Evolutionary conservation across 2,329 filamentous ascomycete genomes (phyloP), one percentile per base, ranked within the genome.

Genomic region (Rutstroemia sp.): DNA sequence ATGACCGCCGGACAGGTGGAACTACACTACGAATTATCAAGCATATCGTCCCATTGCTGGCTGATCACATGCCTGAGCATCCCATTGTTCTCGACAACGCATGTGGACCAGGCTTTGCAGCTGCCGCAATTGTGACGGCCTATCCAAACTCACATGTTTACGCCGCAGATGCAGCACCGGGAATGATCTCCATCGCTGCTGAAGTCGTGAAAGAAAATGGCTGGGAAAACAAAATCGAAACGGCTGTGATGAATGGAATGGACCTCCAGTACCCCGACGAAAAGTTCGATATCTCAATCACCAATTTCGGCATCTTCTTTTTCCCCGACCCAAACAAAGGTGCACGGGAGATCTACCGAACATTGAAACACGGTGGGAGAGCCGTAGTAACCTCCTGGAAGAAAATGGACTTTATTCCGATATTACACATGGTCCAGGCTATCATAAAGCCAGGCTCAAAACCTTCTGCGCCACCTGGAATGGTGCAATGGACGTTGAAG

Each of bases 351-450:
- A 92, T 92, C 0, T 83, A 84, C 73, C 84, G 92, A 9, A 89
- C 96, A 3, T 78, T 96, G 23, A 92, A 91, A 72, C 92, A 92
- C 0, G 92, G 92, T 47, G 92, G 92, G 61, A 86, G 96, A 1
- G 27, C 52, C 3, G 38, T 48, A 21, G 44, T 58, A 5, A 56
- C 52, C 3, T 46, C 4, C 14, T 45, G 37, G 51, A 46, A 48
- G 10, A 30, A 57, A 30, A 10, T 53, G 6, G 17, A 25, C 30
- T 46, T 53, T n/a, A 16, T 25, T 6, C 14, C 14, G 2, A 23
- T 46, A 7, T 19, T 53, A 4, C 50, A 46, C 16, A 17, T 19
- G 3, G 50, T 39, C 5, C 50, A 53, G 10, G 50, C 5, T 8
- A 21, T 46, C 6, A 53, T 53, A 9, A 53, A 45, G 10, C 50